Base-by-base conservation (phyloP, 2,329 filamentous ascomycete genomes). In the Atkinsonella texensis region DNA sequence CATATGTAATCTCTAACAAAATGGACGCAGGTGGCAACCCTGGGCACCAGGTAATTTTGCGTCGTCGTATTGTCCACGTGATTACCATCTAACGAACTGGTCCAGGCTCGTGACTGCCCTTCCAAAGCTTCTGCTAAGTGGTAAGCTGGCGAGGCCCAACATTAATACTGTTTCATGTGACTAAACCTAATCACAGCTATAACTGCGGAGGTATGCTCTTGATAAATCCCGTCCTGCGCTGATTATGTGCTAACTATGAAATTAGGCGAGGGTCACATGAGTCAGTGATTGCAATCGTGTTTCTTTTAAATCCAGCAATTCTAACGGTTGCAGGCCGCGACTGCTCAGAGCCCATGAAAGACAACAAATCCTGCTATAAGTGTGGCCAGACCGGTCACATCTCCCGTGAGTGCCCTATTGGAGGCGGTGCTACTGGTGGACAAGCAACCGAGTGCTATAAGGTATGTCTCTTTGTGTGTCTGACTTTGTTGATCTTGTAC, bases 381-480 rank as follows among this genome's bases (percentile, higher is more conserved):
- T 89, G 85, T 75, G 87, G 87, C 66, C 81, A 87, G 70, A 73
- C 83, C 60, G 91, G 89, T 56, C 91, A 97, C 78, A 87, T 96
- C 69, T 93, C 87, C 62, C 89, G 91, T 62, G 90, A 96, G 65
- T 90, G 86, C 75, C 81, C 72, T 68, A 73, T 75, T 57, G 73
- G 72, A 56, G 73, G 74, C 50, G 71, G 70, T 58, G 73, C 72
- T 56, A 69, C 71, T 57, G 72, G 71, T 59, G 65, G 63, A 59
- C 68, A 72, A 57, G 67, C 72, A 52, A 77, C 85, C 60, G 85
- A 95, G 74, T 95, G 89, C 83, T 96, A 96, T 83, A 96, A 96
- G 76, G 77, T 74, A 62, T 50, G 40, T 28, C 8, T 46, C 28
- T 41, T 38, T 20, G 4, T 4, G 4, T 4, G 17, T 13, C 12